Evolutionary conservation across 1,284 basidiomycete genomes (phyloP).

Genomic region (Cystobasidium pallidum): DNA sequence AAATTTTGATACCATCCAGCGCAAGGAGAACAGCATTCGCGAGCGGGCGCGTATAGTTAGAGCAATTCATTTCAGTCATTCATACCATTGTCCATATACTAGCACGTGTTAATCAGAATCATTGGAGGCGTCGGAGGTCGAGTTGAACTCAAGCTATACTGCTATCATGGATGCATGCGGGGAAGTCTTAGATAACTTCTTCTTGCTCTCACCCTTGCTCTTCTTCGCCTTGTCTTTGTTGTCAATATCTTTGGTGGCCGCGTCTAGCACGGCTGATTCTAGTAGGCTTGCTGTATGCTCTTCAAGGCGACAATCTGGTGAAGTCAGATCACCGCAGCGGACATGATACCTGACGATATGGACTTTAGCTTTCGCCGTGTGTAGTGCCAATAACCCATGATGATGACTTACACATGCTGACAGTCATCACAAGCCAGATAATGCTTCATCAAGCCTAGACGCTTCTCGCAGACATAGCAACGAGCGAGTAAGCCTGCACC

Average conservation of each 20-base stretch:
- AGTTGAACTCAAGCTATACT: slow-evolving; percentile 13
- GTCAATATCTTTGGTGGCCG: slow-evolving; percentile 3
- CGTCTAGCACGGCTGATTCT: background rate
- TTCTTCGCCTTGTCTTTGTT: slow-evolving; percentile 30
- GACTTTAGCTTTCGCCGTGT: background rate
- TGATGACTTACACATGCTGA: slow-evolving; percentile 35
- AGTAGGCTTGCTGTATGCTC: background rate
- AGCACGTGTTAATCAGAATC: background rate
- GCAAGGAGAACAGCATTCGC: no score
- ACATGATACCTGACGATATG: slow-evolving; percentile 31
- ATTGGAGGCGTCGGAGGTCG: background rate
- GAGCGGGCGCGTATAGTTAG: no score
- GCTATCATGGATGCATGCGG: slow-evolving; percentile 28
- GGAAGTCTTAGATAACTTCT: slow-evolving; percentile 20
- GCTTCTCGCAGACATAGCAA: slow-evolving; percentile 78
- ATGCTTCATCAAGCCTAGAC: slow-evolving; percentile 75
- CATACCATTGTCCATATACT: background rate
- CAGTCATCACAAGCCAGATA: slow-evolving; percentile 88
- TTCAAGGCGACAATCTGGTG: slow-evolving; percentile 25
- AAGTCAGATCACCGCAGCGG: slow-evolving; percentile 31
- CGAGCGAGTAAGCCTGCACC: slow-evolving; percentile 60
- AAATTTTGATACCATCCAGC: no score
- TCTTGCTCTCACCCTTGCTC: slow-evolving; percentile 33
- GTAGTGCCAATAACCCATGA: no score
- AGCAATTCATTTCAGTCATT: no score